Evolutionary conservation across 768 basidiomycete species (phyloP).

Genomic region (Exsudoporus frostii): DNA sequence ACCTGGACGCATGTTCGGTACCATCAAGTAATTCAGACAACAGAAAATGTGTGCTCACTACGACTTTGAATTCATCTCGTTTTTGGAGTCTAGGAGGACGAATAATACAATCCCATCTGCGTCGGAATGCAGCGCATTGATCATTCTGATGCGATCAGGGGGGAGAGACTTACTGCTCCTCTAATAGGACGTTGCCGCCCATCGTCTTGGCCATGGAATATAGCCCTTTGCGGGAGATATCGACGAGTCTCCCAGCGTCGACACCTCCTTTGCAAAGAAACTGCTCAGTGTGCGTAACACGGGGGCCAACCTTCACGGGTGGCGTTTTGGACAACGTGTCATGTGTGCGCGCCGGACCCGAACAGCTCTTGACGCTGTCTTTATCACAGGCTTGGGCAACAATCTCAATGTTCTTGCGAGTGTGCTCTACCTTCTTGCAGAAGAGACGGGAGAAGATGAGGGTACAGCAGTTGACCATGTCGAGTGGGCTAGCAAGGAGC

Average conservation of each 20-base stretch:
- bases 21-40: constrained; percentile 7
- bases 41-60: constrained; percentile 20
- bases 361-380: constrained; percentile 32
- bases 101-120: constrained; percentile 38
- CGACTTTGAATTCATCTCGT: constrained; percentile 34
- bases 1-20: constrained; percentile 26
- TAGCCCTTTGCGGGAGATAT: constrained; percentile 32
- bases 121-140: constrained; percentile 12
- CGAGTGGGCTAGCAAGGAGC: constrained; percentile 14
- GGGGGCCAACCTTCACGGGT: constrained; percentile 30
- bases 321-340: constrained; percentile 19
- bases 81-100: constrained; percentile 29
- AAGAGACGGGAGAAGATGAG: constrained; percentile 24
- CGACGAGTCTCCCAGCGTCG: constrained; percentile 33
- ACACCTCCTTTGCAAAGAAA: constrained; percentile 37
- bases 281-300: constrained; percentile 34
- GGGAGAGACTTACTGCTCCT: constrained; percentile 32
- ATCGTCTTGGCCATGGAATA: constrained; percentile 32
- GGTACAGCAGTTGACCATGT: constrained; percentile 27
- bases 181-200: constrained; percentile 37
- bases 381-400: constrained; percentile 21
- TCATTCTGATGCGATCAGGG: constrained; percentile 16
- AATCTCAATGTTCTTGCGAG: constrained; percentile 20
- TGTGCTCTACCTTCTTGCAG: constrained; percentile 18
- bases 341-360: constrained; percentile 33